Percentiles rank a stretch among this genome's conserved stretches.
Conservation (phyloP, 495 filamentous ascomycete genomes). For the Apiosordaria backusii region DNA sequence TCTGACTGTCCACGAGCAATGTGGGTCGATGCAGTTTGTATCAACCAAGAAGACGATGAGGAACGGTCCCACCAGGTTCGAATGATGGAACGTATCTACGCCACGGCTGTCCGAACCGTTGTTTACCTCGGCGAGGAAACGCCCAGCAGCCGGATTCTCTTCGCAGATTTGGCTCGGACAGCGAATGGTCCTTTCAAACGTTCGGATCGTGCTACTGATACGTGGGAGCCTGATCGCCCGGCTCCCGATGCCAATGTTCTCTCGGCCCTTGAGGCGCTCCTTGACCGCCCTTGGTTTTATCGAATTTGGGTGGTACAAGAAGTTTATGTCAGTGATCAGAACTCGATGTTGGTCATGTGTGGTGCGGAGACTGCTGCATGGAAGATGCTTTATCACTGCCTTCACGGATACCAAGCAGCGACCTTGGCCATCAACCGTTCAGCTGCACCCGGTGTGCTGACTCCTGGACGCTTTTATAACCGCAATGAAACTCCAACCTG, state of each 20-base stretch:
- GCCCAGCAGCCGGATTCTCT: neutral
- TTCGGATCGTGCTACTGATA: neutral
- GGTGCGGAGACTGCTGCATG: neutral
- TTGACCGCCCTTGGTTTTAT: neutral
- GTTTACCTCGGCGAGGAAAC: neutral
- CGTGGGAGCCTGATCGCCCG: neutral
- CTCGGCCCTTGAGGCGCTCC: neutral
- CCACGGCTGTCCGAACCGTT: neutral
- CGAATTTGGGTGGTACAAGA: neutral
- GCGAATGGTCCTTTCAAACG: neutral
- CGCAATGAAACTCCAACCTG: no score
- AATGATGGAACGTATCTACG: neutral
- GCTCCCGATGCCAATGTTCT: neutral
- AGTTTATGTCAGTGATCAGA: neutral
- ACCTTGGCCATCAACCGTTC: neutral
- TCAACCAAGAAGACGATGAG: neutral
- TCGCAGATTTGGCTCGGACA: neutral
- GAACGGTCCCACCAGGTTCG: neutral
- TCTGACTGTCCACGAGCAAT: neutral
- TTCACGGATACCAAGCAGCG: neutral
- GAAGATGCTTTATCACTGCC: neutral
- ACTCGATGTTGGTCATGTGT: conserved; percentile 34
- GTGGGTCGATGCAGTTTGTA: neutral
- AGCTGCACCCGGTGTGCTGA: no score
- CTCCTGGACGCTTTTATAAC: no score